Conservation (phyloP, 495 filamentous ascomycete genomes). For the Glonium stellatum region DNA sequence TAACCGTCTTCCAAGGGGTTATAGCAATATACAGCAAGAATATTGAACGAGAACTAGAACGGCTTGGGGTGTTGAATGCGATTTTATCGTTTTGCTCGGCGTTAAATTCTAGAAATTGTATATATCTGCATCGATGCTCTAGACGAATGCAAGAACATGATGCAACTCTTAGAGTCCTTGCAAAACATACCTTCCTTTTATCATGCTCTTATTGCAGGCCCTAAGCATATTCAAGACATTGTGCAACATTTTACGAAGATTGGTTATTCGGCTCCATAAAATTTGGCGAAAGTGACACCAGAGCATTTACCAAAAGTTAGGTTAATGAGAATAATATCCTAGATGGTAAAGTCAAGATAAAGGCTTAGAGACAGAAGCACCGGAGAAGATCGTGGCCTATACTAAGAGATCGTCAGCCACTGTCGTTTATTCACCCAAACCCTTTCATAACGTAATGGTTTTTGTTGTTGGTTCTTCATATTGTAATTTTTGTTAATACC, state of each 20-base stretch:
- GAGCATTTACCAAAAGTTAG: conserved; percentile 15
- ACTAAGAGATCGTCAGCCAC: too few species aligned
- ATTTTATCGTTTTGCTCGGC: too few species aligned
- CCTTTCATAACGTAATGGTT: too few species aligned
- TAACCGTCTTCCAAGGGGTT: conserved; percentile 10
- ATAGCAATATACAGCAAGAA: neutral
- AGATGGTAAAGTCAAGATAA: too few species aligned
- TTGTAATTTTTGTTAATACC: too few species aligned
- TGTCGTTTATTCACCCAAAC: too few species aligned
- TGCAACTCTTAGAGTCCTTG: conserved; percentile 11
- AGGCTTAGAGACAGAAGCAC: too few species aligned
- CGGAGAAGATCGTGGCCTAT: too few species aligned
- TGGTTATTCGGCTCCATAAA: conserved; percentile 6
- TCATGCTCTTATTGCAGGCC: conserved; percentile 17
- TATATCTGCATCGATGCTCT: conserved; percentile 26
- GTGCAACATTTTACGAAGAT: too few species aligned
- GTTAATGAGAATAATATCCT: too few species aligned
- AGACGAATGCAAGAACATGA: conserved; percentile 15
- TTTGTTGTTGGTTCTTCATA: too few species aligned
- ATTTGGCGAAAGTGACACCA: conserved; percentile 22
- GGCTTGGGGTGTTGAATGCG: conserved; percentile 4
- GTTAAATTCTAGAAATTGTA: too few species aligned
- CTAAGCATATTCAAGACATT: conserved; percentile 19
- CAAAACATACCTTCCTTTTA: conserved; percentile 9
- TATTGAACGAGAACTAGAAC: conserved; percentile 4